phyloP scores from a whole-genome alignment of 1,284 basidiomycete species.

The Tranzscheliella williamsii region DNA sequence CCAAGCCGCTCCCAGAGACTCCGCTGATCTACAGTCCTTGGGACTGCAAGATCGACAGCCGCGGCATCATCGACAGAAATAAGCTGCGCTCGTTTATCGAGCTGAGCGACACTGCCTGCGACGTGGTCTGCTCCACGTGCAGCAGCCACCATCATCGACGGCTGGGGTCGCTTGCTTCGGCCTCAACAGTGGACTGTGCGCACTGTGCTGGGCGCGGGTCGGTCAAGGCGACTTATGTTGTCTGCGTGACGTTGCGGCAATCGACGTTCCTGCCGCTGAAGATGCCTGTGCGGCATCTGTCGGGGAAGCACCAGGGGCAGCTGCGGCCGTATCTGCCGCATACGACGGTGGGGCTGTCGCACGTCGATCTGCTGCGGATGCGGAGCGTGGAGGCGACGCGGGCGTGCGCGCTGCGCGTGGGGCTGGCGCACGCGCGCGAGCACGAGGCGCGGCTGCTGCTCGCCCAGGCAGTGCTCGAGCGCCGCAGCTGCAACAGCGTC shows the following conservation, averaged over 20 bases:
- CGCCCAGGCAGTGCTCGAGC: conserved; percentile 63
- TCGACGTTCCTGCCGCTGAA: conserved; percentile 24
- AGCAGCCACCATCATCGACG: conserved; percentile 5
- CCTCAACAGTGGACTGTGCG: conserved; percentile 2
- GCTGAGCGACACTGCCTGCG: conserved; percentile 31
- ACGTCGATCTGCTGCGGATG: conserved; percentile 69
- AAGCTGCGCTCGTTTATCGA: conserved; percentile 39
- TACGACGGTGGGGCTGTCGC: conserved; percentile 73
- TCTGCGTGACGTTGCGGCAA: conserved; percentile 33
- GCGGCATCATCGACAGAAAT: conserved; percentile 31
- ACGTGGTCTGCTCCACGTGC: conserved; percentile 12
- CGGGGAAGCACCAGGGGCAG: conserved; percentile 60
- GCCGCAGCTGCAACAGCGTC: conserved; percentile 69
- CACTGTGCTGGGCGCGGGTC: conserved; percentile 13
- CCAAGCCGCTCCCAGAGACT: conserved; percentile 13
- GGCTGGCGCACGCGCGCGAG: conserved; percentile 78
- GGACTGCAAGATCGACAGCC: conserved; percentile 33
- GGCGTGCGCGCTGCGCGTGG: conserved; percentile 65
- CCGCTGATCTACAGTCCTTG: conserved; percentile 31
- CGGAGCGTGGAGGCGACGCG: conserved; percentile 68
- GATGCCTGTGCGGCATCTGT: conserved; percentile 12
- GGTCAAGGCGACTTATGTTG: conserved; percentile 26
- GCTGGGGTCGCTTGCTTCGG: neutral
- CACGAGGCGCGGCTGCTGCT: conserved; percentile 71
- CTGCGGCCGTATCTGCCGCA: conserved; percentile 68